Evolutionary conservation across 441 rosid genomes (phyloP).

Genomic region (Gossypium schwendimanii): DNA sequence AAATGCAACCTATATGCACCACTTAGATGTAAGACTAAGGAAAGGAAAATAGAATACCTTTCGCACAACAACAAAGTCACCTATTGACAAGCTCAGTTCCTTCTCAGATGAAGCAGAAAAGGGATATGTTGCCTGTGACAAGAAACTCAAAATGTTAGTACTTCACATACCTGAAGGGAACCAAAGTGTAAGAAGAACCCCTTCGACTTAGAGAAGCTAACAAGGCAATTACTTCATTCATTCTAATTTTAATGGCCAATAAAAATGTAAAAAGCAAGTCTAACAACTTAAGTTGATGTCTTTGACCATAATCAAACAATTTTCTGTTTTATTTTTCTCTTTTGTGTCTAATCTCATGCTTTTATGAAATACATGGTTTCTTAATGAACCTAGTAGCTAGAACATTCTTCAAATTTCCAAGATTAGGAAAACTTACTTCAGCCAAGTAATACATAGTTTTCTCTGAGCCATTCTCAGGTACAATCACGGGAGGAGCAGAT

Average conservation of each 20-base stretch:
- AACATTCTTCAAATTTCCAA: conserved; percentile 1
- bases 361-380: background rate
- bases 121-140: conserved; percentile 46
- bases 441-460: conserved; percentile 73
- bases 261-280: background rate
- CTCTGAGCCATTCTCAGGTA: conserved; percentile 46
- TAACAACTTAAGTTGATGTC: background rate
- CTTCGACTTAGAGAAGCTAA: background rate
- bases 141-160: conserved; percentile 9
- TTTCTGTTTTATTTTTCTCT: background rate
- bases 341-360: background rate
- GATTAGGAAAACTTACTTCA: conserved; percentile 51
- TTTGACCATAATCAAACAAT: background rate
- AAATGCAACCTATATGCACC: conserved; percentile 4
- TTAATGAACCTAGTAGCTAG: background rate
- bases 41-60: conserved; percentile 33
- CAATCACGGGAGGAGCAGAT: conserved; percentile 78
- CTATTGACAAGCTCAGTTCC: conserved; percentile 50
- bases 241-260: background rate
- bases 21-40: background rate
- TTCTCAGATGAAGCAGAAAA: conserved; percentile 56
- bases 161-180: background rate
- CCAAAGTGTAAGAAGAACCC: background rate
- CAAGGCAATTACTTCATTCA: background rate
- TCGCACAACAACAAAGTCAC: conserved; percentile 65